A percentile compares a stretch with the other conserved stretches of the same genome.
Evolutionary conservation across 2,329 filamentous ascomycete genomes (phyloP).

Genomic region (Metarhizium anisopliae): DNA sequence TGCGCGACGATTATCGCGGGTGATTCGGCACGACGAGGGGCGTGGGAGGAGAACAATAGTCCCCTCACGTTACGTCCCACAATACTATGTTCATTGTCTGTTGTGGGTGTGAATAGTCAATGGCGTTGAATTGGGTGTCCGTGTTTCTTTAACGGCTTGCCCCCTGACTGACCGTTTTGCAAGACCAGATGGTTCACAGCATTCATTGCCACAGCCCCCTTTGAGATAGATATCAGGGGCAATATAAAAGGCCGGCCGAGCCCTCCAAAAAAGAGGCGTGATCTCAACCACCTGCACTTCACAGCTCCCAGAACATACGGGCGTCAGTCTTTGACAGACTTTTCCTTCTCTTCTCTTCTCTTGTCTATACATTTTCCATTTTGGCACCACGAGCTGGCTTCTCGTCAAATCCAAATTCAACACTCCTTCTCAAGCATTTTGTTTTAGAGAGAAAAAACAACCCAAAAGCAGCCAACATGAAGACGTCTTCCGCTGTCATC

Average conservation of each 20-base stretch:
- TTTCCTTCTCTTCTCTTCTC: not conserved
- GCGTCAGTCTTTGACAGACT: conserved; percentile 1
- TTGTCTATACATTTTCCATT: not conserved
- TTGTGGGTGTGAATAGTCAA: too few species aligned
- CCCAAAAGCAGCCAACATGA: conserved; percentile 23
- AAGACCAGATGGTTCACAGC: not conserved
- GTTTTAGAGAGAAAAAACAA: not conserved
- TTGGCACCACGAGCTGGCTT: not conserved
- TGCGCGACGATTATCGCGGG: too few species aligned
- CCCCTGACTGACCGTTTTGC: not conserved
- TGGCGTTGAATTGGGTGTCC: not conserved
- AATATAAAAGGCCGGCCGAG: not conserved
- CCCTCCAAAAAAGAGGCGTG: not conserved
- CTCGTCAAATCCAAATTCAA: not conserved
- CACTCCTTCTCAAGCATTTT: not conserved
- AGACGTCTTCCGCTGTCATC: conserved; percentile 27
- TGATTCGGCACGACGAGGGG: too few species aligned
- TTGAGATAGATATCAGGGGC: not conserved
- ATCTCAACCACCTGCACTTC: not conserved
- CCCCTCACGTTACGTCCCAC: too few species aligned
- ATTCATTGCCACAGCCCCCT: too few species aligned
- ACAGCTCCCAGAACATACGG: not conserved
- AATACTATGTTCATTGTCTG: too few species aligned
- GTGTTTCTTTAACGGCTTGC: too few species aligned
- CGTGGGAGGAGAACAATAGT: too few species aligned